phyloP scores from a whole-genome alignment of 805 yeast genomes.

The Metschnikowia corniflorae region DNA sequence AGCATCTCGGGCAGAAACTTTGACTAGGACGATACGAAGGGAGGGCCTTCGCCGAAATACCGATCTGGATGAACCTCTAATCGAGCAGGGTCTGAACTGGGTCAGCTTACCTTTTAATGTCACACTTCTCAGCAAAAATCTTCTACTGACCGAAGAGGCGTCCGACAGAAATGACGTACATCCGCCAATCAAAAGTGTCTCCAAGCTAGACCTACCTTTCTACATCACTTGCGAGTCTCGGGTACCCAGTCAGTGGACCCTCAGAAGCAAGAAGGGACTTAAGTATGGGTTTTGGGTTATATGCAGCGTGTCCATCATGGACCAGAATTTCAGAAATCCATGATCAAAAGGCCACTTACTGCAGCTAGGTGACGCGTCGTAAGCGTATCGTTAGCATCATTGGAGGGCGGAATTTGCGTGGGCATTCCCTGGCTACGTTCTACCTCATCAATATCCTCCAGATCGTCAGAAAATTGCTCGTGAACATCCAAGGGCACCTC shows the following conservation, averaged over 20 bases:
- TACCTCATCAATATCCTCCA: constrained; percentile 18
- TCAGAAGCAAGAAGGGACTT: constrained; percentile 16
- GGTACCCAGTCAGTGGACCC: constrained; percentile 22
- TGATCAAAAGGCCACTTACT: constrained; percentile 52
- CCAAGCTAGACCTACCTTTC: constrained; percentile 29
- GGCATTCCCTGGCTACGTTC: constrained; percentile 15
- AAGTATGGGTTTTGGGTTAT: constrained; percentile 28
- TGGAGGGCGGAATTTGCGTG: constrained; percentile 15
- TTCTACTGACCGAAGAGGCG: no score
- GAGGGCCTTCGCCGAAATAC: constrained; percentile 5
- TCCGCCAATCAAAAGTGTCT: no score
- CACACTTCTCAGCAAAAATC: neutral
- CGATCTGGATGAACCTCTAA: constrained; percentile 2
- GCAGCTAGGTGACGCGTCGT: constrained; percentile 55
- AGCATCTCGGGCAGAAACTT: constrained; percentile 29
- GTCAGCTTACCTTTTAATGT: constrained; percentile 29
- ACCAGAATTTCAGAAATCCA: constrained; percentile 44
- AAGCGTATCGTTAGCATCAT: constrained; percentile 30
- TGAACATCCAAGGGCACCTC: constrained; percentile 6
- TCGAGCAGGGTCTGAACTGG: constrained; percentile 32
- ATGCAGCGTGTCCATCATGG: constrained; percentile 2
- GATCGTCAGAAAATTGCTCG: constrained; percentile 12
- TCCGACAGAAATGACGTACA: no score
- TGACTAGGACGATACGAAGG: constrained; percentile 22
- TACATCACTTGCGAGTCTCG: constrained; percentile 26